Conservation (phyloP, 176 grass and related monocot genomes). For the Eleusine indica region DNA sequence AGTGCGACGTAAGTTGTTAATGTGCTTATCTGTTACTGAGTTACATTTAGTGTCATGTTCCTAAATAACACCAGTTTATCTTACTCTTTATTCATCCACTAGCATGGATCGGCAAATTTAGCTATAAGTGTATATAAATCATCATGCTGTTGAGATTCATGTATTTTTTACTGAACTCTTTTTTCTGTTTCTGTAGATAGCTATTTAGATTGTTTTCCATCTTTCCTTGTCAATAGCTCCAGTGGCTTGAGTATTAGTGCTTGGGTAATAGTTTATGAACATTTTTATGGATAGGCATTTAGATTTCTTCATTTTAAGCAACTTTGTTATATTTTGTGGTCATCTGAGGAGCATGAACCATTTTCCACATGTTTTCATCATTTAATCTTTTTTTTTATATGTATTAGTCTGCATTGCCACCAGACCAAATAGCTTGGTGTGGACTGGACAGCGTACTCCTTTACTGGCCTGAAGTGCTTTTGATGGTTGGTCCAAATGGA, state of each 20-base stretch:
- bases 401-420: slow-evolving; percentile 86
- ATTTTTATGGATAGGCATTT: not conserved
- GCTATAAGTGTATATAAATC: not conserved
- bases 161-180: not conserved
- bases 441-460: slow-evolving; percentile 94
- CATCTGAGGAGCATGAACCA: not conserved
- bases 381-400: slow-evolving; percentile 13
- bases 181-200: no score
- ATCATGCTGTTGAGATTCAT: not conserved
- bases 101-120: not conserved
- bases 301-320: not conserved
- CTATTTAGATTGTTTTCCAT: not conserved
- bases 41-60: not conserved
- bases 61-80: not conserved
- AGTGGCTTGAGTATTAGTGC: not conserved
- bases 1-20: slow-evolving; percentile 76
- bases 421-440: slow-evolving; percentile 95
- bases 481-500: slow-evolving; percentile 92
- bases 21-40: not conserved
- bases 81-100: not conserved
- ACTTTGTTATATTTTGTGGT: not conserved
- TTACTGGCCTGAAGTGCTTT: slow-evolving; percentile 83
- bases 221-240: not conserved
- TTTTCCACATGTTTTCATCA: slow-evolving; percentile 14
- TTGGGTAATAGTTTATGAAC: not conserved